Percentiles rank a stretch among this genome's conserved stretches.
Evolutionary conservation across 83 land plant genomes (phyloP).

Genomic region (Isoetes engelmannii): DNA sequence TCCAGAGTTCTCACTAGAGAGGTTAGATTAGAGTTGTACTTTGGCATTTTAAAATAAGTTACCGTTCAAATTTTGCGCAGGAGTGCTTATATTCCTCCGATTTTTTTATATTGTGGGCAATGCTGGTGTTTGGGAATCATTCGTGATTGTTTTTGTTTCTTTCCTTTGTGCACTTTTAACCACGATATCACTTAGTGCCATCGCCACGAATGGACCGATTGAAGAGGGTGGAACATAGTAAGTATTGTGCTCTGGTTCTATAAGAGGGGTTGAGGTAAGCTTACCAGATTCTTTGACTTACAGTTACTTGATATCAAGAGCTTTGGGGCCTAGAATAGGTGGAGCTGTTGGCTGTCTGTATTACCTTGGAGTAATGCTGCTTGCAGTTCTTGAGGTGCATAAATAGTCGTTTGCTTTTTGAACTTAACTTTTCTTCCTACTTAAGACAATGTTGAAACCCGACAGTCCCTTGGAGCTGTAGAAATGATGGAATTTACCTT

Average conservation of each 20-base stretch:
- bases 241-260: not conserved
- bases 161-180: slow-evolving; percentile 13
- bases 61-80: not conserved
- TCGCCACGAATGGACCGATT: slow-evolving; percentile 14
- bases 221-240: slow-evolving; percentile 19
- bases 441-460: too few relatives aligned
- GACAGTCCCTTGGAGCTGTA: slow-evolving; percentile 7
- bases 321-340: slow-evolving; percentile 7
- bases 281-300: not conserved
- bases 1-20: too few relatives aligned
- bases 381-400: slow-evolving; percentile 13
- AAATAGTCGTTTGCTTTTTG: not conserved
- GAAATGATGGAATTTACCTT: slow-evolving; percentile 14
- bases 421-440: too few relatives aligned
- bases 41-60: not conserved
- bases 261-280: not conserved
- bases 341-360: slow-evolving; percentile 15
- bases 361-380: slow-evolving; percentile 11
- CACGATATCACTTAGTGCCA: slow-evolving; percentile 12
- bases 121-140: slow-evolving; percentile 16
- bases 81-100: slow-evolving; percentile 9
- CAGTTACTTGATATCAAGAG: slow-evolving; percentile 18
- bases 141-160: slow-evolving; percentile 4
- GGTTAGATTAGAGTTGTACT: not conserved
- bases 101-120: slow-evolving; percentile 15